These are phyloP conservation scores for Candida lessepsii DNA, from an alignment of 805 yeast genomes.

Conservation along the genomic window DNA sequence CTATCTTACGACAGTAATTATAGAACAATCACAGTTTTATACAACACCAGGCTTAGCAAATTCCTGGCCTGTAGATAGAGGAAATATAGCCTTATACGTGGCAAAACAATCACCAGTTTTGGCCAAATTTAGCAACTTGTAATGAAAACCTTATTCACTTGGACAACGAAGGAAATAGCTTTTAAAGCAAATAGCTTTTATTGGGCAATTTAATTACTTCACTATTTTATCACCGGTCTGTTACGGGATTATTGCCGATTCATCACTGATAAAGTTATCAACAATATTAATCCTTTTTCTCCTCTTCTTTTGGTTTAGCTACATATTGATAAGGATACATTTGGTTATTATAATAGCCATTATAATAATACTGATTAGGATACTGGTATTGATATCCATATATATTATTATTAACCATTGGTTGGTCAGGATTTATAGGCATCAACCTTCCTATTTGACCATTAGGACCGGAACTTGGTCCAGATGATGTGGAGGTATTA, in stretches of 20 bases:
- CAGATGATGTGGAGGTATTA: not conserved
- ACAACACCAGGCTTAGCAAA: not conserved
- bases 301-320: conserved; percentile 12
- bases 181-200: too few species aligned
- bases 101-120: too few species aligned
- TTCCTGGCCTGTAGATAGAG: too few species aligned
- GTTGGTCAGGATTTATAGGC: conserved; percentile 9
- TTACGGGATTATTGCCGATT: too few species aligned
- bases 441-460: conserved; percentile 2
- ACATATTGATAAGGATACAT: conserved; percentile 14
- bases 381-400: conserved; percentile 23
- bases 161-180: too few species aligned
- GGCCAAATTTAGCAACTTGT: too few species aligned
- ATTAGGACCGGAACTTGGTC: conserved; percentile 3
- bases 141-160: too few species aligned
- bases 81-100: too few species aligned
- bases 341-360: conserved; percentile 15
- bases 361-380: conserved; percentile 24
- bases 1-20: not conserved
- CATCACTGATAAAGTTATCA: not conserved
- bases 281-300: conserved; percentile 12
- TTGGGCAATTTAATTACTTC: too few species aligned
- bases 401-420: conserved; percentile 8
- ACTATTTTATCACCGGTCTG: too few species aligned
- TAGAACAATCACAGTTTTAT: not conserved